A percentile compares a stretch with the other conserved stretches of the same genome.
phyloP scores from a whole-genome alignment of 164 flowering plant species.

The Malania oleifera region DNA sequence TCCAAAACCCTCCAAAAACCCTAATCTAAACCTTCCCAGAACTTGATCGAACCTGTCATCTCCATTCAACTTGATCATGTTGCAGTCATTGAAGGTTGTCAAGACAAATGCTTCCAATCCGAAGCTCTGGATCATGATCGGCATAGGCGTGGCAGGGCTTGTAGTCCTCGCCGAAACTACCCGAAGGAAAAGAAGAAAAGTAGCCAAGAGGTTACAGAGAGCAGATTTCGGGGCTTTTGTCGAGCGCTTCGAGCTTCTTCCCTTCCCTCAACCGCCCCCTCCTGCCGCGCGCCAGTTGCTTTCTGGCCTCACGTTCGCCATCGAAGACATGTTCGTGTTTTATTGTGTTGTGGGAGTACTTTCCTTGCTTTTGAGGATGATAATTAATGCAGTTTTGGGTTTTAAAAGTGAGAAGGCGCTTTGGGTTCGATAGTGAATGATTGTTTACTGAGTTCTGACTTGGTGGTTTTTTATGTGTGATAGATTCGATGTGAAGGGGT shows the following conservation, averaged over 20 bases:
- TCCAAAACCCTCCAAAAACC: neutral
- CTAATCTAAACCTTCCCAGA: neutral
- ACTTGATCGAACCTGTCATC: neutral
- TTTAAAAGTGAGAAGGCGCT: neutral
- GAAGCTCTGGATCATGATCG: slow-evolving; percentile 76
- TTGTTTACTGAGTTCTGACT: slow-evolving; percentile 1
- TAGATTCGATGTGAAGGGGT: slow-evolving; percentile 80
- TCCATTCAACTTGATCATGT: slow-evolving; percentile 13
- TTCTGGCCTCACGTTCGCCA: slow-evolving; percentile 67
- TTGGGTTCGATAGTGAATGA: neutral
- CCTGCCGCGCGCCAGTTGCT: slow-evolving; percentile 73
- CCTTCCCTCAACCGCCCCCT: slow-evolving; percentile 86
- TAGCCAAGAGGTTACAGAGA: slow-evolving; percentile 3
- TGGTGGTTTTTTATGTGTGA: neutral
- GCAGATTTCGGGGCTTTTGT: slow-evolving; percentile 85
- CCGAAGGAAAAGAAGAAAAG: slow-evolving; percentile 28
- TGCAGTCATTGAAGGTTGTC: slow-evolving; percentile 20
- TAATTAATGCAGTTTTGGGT: neutral
- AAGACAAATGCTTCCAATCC: slow-evolving; percentile 37
- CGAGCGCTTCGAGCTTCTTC: slow-evolving; percentile 61
- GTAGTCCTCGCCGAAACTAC: slow-evolving; percentile 49
- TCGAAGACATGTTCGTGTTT: slow-evolving; percentile 63
- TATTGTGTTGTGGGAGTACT: neutral
- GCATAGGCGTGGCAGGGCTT: slow-evolving; percentile 65
- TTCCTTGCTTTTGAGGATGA: neutral